These are phyloP conservation scores for Boletus semigastroideus DNA, from an alignment of 1,284 basidiomycete species.

Conservation along the genomic window DNA sequence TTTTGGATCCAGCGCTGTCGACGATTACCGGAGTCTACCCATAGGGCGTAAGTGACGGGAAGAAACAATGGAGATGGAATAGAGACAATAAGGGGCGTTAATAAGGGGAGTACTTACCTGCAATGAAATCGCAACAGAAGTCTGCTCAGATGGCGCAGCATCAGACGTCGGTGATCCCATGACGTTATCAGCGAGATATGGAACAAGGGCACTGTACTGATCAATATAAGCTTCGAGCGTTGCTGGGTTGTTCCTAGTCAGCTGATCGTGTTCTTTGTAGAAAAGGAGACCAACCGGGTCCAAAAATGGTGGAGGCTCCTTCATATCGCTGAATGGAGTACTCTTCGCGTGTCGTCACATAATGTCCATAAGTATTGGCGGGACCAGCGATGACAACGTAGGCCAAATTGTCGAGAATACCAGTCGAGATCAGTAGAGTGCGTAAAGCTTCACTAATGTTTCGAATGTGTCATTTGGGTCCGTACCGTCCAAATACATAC, in stretches of 20 bases:
- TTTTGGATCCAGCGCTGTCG: conserved; percentile 56
- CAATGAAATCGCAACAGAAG: conserved; percentile 65
- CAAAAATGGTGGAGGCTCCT: conserved; percentile 80
- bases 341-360: conserved; percentile 74
- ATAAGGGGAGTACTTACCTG: conserved; percentile 40
- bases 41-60: not conserved
- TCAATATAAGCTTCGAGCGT: conserved; percentile 81
- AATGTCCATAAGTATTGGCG: conserved; percentile 79
- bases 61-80: not conserved
- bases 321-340: conserved; percentile 79
- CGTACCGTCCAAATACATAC: not conserved
- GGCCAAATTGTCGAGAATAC: conserved; percentile 61
- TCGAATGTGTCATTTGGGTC: not conserved
- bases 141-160: conserved; percentile 65
- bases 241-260: conserved; percentile 36
- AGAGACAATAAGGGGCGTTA: not conserved
- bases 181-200: conserved; percentile 55
- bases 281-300: conserved; percentile 53
- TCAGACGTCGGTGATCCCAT: conserved; percentile 54
- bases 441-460: conserved; percentile 57
- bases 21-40: conserved; percentile 59
- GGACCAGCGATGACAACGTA: conserved; percentile 79
- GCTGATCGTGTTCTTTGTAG: not conserved
- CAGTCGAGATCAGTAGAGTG: conserved; percentile 58
- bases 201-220: conserved; percentile 67